Evolutionary conservation across 148 eudicot genomes (phyloP), one percentile per base, ranked within the genome.

Genomic region (Chenopodium suecicum): DNA sequence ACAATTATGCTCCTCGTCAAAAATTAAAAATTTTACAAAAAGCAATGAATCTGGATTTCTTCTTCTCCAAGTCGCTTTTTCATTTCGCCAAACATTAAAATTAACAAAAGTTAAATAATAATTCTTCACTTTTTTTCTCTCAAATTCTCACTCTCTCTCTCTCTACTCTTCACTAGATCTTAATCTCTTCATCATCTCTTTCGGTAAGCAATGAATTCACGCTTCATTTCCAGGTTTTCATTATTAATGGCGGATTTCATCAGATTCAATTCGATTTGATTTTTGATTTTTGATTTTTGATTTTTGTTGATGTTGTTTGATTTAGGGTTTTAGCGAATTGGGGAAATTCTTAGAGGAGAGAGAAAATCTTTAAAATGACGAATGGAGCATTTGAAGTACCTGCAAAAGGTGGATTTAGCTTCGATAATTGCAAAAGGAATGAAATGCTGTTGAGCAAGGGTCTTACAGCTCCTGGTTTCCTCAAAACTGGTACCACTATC

Each of bases 401-500:
- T 7, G 76, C 82, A 32, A 94, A 90, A 78, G 94, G 94, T 37
- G 95, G 94, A 16, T 94, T 92, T 76, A 88, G 87, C 67, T 94
- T 91, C 81, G 95, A 94, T 83, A 82, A 88, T 37, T 94, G 94
- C 80, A 91, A 85, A 62, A 87, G 98, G 82, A 94, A 94, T 76
- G 91, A 90, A 5, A 94, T 91, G 93, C 85, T 94, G 77, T 52
- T 84, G 65, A 84, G 87, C n/a, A 92, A 90, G 73, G 95, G 98
- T 50, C 80, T 89, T 47, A 84, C 89, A 73, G 70, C 86, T 74
- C 83, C 93, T 1, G 71, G 87, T 29, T 92, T 85, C 82, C 88
- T 89, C 52, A 94, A 94, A 83, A 94, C 94, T 66, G 95, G 98
- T 62, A 94, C 98, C 37, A 94, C 94, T 5, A 94, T 94, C 78